A percentile compares a stretch with the other conserved stretches of the same genome.
Conservation (phyloP, 1,284 basidiomycete species). For the Ustilago hordei region DNA sequence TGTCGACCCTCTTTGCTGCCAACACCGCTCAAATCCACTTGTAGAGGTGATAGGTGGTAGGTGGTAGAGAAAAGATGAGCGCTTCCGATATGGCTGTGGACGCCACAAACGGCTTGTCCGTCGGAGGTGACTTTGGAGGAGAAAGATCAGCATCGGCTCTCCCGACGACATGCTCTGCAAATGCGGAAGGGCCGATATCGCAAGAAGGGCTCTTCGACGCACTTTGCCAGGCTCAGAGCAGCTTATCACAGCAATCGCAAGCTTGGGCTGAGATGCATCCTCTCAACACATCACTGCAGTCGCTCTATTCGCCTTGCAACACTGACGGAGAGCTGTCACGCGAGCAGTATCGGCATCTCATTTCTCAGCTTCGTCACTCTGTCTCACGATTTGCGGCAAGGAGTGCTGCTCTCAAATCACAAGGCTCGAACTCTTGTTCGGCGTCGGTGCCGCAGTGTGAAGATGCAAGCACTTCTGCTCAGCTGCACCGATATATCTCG, state of each 20-base stretch:
- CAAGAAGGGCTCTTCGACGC: conserved; percentile 19
- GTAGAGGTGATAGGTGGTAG: not conserved
- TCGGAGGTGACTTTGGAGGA: conserved; percentile 2
- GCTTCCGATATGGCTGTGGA: conserved; percentile 14
- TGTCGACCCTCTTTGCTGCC: not conserved
- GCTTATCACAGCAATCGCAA: conserved; percentile 15
- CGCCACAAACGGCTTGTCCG: not conserved
- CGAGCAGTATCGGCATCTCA: conserved; percentile 42
- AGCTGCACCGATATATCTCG: conserved; percentile 44
- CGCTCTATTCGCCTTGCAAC: conserved; percentile 28
- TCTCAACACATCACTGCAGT: conserved; percentile 34
- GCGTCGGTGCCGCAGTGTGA: conserved; percentile 7
- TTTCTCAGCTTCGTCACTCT: conserved; percentile 46
- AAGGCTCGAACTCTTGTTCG: not conserved
- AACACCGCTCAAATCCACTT: not conserved
- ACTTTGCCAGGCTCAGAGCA: conserved; percentile 25
- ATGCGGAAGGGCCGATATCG: conserved; percentile 16
- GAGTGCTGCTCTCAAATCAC: conserved; percentile 33
- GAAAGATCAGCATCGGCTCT: conserved; percentile 26
- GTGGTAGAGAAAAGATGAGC: conserved; percentile 4
- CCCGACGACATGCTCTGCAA: conserved; percentile 5
- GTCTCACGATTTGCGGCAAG: conserved; percentile 37
- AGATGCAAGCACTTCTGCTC: conserved; percentile 22
- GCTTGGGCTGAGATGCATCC: conserved; percentile 28
- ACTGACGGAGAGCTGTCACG: conserved; percentile 29